Evolutionary conservation across 2,329 filamentous ascomycete species (phyloP).

Genomic region (Plenodomus lindquistii): DNA sequence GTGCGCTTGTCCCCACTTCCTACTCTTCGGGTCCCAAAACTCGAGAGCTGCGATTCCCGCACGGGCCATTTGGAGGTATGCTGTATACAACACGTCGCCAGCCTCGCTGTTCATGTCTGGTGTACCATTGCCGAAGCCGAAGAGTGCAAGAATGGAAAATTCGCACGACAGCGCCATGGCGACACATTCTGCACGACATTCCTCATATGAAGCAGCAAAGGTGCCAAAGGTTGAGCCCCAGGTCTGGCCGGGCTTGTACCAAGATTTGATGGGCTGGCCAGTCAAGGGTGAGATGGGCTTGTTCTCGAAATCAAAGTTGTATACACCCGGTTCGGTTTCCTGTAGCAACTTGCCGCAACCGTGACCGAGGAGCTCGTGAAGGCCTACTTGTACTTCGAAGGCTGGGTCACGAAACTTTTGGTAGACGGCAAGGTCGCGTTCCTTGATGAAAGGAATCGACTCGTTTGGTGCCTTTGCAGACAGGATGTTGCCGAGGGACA

Average conservation of each 20-base stretch:
- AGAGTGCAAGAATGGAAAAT: constrained; percentile 85
- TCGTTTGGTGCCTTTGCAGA: constrained; percentile 91
- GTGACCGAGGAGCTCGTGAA: constrained; percentile 87
- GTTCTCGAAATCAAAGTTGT: constrained; percentile 84
- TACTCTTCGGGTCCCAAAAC: constrained; percentile 89
- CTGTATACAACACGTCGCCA: constrained; percentile 83
- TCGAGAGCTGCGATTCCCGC: constrained; percentile 88
- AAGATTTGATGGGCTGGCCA: constrained; percentile 75
- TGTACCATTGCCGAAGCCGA: constrained; percentile 82
- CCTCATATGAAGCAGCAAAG: constrained; percentile 86
- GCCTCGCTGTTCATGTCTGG: constrained; percentile 74
- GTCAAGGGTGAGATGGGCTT: constrained; percentile 82
- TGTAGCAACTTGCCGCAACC: constrained; percentile 93
- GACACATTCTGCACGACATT: constrained; percentile 91
- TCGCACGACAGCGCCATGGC: constrained; percentile 91
- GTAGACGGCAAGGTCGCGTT: constrained; percentile 76
- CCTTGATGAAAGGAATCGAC: constrained; percentile 85
- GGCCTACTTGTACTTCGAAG: constrained; percentile 94
- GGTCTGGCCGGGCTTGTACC: constrained; percentile 94
- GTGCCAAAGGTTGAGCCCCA: constrained; percentile 92
- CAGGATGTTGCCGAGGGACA: constrained; percentile 89
- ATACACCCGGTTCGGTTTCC: constrained; percentile 78
- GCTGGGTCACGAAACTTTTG: constrained; percentile 81
- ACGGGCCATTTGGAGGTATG: constrained; percentile 91
- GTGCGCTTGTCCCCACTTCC: constrained; percentile 87